phyloP scores from a whole-genome alignment of 2,329 filamentous ascomycete genomes.

The Beauveria brongniartii region DNA sequence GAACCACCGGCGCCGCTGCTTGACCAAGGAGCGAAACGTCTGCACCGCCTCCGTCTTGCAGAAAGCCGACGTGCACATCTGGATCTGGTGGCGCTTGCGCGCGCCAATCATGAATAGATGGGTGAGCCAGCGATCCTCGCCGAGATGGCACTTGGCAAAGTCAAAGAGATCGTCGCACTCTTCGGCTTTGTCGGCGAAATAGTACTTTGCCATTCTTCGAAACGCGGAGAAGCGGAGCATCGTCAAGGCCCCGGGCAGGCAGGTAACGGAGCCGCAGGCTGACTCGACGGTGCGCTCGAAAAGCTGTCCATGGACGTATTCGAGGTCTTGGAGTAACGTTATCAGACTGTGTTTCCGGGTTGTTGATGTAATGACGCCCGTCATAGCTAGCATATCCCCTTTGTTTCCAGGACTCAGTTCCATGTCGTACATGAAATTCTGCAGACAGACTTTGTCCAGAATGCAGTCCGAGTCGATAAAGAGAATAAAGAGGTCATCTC shows the following conservation, averaged over 20 bases:
- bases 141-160: conserved; percentile 89
- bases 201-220: conserved; percentile 93
- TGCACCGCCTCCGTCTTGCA: conserved; percentile 98
- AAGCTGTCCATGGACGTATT: conserved; percentile 93
- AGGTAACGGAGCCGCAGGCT: conserved; percentile 87
- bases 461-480: conserved; percentile 99
- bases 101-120: conserved; percentile 99
- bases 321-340: conserved; percentile 92
- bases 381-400: conserved; percentile 94
- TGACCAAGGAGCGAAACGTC: conserved; percentile 74
- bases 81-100: conserved; percentile 87
- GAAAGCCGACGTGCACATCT: conserved; percentile 95
- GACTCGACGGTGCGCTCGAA: conserved; percentile 96
- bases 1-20: conserved; percentile 95
- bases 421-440: conserved; percentile 99
- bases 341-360: conserved; percentile 82
- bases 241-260: conserved; percentile 87
- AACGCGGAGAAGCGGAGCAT: conserved; percentile 96
- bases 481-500: conserved; percentile 89
- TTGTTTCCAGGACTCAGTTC: conserved; percentile 89
- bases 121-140: conserved; percentile 93
- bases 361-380: conserved; percentile 91
- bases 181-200: conserved; percentile 94
- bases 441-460: conserved; percentile 80
- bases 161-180: conserved; percentile 95